These are phyloP conservation scores for Vigna trinervia DNA, from an alignment of 306 rosid genomes.

Conservation along the genomic window DNA sequence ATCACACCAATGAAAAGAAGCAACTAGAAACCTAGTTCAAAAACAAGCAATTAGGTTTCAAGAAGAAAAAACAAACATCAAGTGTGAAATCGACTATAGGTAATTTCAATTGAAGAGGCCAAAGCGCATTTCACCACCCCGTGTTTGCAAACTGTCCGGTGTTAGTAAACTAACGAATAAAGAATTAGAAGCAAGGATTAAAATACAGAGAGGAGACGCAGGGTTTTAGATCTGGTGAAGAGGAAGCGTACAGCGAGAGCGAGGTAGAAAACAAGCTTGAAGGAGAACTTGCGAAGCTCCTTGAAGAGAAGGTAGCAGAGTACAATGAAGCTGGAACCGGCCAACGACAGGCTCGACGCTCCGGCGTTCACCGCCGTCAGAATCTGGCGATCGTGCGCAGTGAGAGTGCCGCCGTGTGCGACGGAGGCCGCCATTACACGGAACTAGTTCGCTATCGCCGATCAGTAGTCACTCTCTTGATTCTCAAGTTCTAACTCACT, in stretches of 20 bases:
- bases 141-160: neutral
- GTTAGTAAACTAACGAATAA: conserved; percentile 1
- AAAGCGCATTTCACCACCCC: neutral
- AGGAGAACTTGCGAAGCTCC: conserved; percentile 99
- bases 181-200: neutral
- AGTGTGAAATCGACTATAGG: neutral
- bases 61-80: neutral
- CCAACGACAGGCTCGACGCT: conserved; percentile 87
- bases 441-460: conserved; percentile 17
- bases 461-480: conserved; percentile 30
- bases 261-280: conserved; percentile 98
- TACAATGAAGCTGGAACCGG: conserved; percentile 87
- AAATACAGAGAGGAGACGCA: neutral
- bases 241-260: conserved; percentile 74
- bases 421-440: conserved; percentile 57
- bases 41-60: conserved; percentile 20
- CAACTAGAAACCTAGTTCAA: conserved; percentile 12
- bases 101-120: conserved; percentile 1
- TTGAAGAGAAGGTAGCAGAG: conserved; percentile 97
- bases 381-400: conserved; percentile 68
- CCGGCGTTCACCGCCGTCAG: conserved; percentile 70
- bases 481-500: conserved; percentile 10
- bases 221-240: conserved; percentile 36
- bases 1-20: conserved; percentile 19
- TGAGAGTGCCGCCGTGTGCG: conserved; percentile 55